Conservation (phyloP, 1,284 basidiomycete genomes). For the Microstroma glucosiphilum region DNA sequence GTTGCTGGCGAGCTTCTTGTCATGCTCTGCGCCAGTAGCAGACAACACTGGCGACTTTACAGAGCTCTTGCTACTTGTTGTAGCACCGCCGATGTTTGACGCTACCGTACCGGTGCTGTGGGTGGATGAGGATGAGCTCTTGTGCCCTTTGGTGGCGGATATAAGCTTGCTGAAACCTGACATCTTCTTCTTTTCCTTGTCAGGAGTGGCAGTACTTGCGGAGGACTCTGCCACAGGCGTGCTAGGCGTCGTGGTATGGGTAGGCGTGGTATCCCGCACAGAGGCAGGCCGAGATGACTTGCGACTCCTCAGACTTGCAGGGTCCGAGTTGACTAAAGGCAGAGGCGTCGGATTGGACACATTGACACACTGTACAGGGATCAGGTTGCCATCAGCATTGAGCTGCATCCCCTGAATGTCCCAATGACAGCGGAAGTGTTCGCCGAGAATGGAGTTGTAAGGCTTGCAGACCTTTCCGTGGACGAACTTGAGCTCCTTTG, state of each 20-base stretch:
- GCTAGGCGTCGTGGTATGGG: not conserved
- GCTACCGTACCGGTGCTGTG: not conserved
- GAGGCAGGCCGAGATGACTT: not conserved
- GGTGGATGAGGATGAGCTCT: not conserved
- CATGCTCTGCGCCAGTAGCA: not conserved
- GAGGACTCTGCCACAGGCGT: not conserved
- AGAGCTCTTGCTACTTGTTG: constrained; percentile 2
- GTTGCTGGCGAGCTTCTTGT: not conserved
- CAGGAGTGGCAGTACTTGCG: not conserved
- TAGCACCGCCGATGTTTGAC: not conserved
- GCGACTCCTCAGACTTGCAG: not conserved
- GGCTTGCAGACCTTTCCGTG: constrained; percentile 88
- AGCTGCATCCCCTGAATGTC: constrained; percentile 31
- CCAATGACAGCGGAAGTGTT: constrained; percentile 49
- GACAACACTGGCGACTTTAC: constrained; percentile 2
- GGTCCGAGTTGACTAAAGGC: not conserved
- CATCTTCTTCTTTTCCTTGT: constrained; percentile 4
- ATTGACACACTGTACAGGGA: constrained; percentile 23
- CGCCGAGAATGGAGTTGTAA: constrained; percentile 57
- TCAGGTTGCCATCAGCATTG: constrained; percentile 23
- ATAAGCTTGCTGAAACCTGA: not conserved
- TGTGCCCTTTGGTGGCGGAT: not conserved
- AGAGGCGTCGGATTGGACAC: not conserved
- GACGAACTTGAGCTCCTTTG: constrained; percentile 91
- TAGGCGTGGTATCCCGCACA: not conserved